Base-by-base conservation (phyloP, 176 grass and related monocot genomes). In the Paspalum notatum region DNA sequence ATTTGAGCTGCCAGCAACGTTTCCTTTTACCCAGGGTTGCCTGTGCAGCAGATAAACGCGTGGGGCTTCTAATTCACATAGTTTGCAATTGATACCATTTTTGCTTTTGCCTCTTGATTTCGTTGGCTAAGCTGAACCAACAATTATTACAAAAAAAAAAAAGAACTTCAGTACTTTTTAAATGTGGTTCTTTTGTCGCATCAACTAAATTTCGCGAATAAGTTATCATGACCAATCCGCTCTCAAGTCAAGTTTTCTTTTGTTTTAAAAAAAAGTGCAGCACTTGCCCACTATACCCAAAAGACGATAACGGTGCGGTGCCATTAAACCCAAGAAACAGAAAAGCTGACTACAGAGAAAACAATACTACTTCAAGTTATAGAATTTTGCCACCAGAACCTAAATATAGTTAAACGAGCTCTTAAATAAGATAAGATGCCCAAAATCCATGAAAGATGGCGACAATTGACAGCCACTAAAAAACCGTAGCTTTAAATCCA, bases 61-160 rank as follows among this genome's bases (percentile, higher is more conserved):
- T 32, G 32, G 32, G 32, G 32, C n/a, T 32, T 32, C 32, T 51
- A 80, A 45, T 46, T 58, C 39, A 65, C 66, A 40, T 27, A 27
- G 47, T 78, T 82, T 37, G 21, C 4, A 76, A 77, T 64, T 56
- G 38, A 76, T 65, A 22, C 6, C 25, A 71, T 22, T 72, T 76
- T 63, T 63, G 25, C 65, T 76, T 63, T 63, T 20, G 12, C 72
- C 54, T 66, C 41, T 44, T 48, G 43, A 85, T 55, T 77, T 46
- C 55, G 17, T 80, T 27, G 15, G 77, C 53, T 75, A 46, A 62
- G 50, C 42, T 63, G 51, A 71, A 80, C 52, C 50, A 62, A 55
- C 63, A 61, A 54, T 18, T 70, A 75, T 21, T 45, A 49, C 11
- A 25, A 44, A 58, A 43, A 43, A 54, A 52, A 46, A 24, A 65